Conservation (phyloP, 352 stramenopile species). For the Elongisporangium prolatum region DNA sequence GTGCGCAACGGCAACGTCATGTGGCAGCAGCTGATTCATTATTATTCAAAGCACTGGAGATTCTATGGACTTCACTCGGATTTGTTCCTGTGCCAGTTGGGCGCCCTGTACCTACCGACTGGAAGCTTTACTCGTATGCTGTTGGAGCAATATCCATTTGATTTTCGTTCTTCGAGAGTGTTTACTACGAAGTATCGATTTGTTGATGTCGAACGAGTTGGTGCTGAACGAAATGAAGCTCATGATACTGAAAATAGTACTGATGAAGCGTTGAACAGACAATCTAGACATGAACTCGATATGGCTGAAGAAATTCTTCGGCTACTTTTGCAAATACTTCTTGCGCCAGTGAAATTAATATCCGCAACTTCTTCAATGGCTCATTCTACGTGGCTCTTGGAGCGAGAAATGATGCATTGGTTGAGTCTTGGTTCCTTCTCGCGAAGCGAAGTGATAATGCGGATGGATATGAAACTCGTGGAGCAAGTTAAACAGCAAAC, state of each 20-base stretch:
- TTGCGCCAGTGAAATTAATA: conserved; percentile 45
- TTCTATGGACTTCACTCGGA: conserved; percentile 73
- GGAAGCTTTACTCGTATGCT: conserved; percentile 54
- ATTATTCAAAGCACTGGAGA: conserved; percentile 79
- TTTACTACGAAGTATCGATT: conserved; percentile 3
- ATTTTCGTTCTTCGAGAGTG: conserved; percentile 4
- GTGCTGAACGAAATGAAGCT: conserved; percentile 10
- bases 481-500: conserved; percentile 66
- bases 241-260: conserved; percentile 3
- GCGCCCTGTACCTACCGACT: conserved; percentile 39
- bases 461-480: conserved; percentile 68
- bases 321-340: conserved; percentile 51
- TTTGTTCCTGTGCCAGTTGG: conserved; percentile 62
- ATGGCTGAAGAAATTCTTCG: conserved; percentile 62
- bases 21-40: conserved; percentile 77
- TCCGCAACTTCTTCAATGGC: conserved; percentile 24
- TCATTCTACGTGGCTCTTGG: conserved; percentile 36
- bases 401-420: conserved; percentile 79
- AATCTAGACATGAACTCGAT: conserved; percentile 39
- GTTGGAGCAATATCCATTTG: conserved; percentile 47
- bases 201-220: neutral
- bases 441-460: conserved; percentile 57
- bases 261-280: conserved; percentile 3
- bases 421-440: conserved; percentile 62
- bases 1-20: conserved; percentile 77